A percentile compares a stretch with the other conserved stretches of the same genome.
These are phyloP conservation scores for Stephanodiscus minutulus DNA, from an alignment of 108 stramenopile species.

Conservation along the genomic window DNA sequence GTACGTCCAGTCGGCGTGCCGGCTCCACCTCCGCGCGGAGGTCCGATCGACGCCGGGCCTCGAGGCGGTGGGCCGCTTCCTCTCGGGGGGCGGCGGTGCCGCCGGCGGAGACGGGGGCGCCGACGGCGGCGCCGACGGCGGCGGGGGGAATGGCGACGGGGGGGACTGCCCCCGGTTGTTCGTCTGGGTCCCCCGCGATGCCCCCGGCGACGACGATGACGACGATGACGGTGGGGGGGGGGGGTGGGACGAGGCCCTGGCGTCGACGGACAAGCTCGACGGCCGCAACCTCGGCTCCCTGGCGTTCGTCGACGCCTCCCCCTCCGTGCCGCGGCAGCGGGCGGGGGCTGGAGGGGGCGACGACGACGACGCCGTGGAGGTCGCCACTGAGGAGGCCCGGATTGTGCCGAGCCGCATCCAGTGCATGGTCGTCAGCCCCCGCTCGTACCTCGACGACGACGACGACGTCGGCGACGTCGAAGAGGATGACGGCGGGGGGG, in stretches of 20 bases:
- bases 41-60: constrained; percentile 12
- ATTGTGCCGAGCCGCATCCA: constrained; percentile 28
- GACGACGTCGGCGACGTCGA: constrained; percentile 24
- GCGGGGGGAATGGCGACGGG: background rate
- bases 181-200: constrained; percentile 26
- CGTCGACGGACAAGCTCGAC: constrained; percentile 39
- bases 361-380: constrained; percentile 13
- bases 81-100: constrained; percentile 15
- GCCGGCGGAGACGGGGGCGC: background rate
- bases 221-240: constrained; percentile 7
- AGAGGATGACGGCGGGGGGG: background rate
- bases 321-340: background rate
- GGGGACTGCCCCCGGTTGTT: constrained; percentile 34
- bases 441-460: constrained; percentile 26
- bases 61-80: constrained; percentile 23
- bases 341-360: background rate
- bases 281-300: constrained; percentile 38
- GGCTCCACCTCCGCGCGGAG: constrained; percentile 37
- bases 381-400: no score
- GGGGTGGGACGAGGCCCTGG: constrained; percentile 39
- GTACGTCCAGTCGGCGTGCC: constrained; percentile 39
- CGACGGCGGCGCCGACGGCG: background rate
- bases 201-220: background rate
- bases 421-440: constrained; percentile 51
- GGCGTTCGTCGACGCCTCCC: constrained; percentile 17